These are phyloP conservation scores for Lagerstroemia fauriei DNA, from an alignment of 441 rosid species.

Conservation along the genomic window DNA sequence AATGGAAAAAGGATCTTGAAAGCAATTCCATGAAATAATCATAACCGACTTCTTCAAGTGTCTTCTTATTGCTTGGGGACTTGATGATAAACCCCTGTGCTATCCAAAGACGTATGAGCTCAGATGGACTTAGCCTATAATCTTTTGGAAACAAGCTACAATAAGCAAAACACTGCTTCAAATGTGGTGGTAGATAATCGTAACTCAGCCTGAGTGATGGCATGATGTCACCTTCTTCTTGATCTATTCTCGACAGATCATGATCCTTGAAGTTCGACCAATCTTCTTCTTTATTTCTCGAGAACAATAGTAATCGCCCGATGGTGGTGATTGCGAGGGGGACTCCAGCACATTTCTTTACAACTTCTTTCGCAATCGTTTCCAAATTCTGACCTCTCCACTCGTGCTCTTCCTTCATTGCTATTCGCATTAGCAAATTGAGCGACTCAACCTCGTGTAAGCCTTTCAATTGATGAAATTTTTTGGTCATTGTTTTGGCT, in stretches of 20 bases:
- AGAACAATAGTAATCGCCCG: neutral
- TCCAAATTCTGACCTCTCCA: neutral
- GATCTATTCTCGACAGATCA: neutral
- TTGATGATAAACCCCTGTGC: conserved; percentile 30
- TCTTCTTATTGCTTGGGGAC: neutral
- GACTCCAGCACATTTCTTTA: conserved; percentile 21
- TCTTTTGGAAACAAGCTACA: conserved; percentile 25
- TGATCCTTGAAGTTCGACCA: neutral
- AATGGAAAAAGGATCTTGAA: conserved; percentile 28
- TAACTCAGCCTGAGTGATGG: neutral
- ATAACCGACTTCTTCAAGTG: conserved; percentile 26
- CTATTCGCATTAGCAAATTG: conserved; percentile 12
- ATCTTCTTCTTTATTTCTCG: neutral
- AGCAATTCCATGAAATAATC: conserved; percentile 23
- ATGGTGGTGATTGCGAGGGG: conserved; percentile 23
- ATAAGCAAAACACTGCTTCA: neutral
- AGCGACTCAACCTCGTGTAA: conserved; percentile 12
- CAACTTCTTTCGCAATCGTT: conserved; percentile 9
- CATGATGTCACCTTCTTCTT: neutral
- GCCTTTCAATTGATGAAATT: neutral
- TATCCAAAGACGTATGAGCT: conserved; percentile 32
- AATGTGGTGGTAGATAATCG: neutral
- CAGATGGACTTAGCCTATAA: conserved; percentile 21
- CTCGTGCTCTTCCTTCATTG: neutral
- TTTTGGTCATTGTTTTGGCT: neutral